Conservation (phyloP, 192 early-diverging fungal species). For the Mortierella hygrophila region DNA sequence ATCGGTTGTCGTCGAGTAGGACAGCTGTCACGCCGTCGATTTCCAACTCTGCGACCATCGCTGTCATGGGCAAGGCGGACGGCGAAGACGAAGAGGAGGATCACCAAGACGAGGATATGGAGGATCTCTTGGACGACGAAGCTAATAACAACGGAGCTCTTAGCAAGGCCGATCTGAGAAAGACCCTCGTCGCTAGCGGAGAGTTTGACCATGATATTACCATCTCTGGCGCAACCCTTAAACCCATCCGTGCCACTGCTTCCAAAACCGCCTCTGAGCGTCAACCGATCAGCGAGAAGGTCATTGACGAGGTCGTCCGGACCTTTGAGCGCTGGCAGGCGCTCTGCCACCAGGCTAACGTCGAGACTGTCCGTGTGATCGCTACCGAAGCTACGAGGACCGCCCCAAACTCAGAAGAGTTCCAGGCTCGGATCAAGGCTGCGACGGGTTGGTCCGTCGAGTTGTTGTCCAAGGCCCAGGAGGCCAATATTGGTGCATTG, state of each 20-base stretch:
- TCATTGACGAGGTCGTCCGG: constrained; percentile 61
- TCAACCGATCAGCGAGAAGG: constrained; percentile 57
- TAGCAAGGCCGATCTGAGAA: constrained; percentile 17
- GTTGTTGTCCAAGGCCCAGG: constrained; percentile 59
- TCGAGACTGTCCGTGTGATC: constrained; percentile 60
- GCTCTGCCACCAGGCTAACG: constrained; percentile 56
- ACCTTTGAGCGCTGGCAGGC: constrained; percentile 66
- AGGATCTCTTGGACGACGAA: constrained; percentile 7
- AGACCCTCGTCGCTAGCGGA: constrained; percentile 32
- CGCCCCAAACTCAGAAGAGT: constrained; percentile 62
- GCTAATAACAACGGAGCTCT: not conserved
- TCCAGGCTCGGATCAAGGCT: constrained; percentile 57
- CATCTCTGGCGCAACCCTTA: not conserved
- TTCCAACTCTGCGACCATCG: constrained; percentile 43
- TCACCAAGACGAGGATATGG: constrained; percentile 3
- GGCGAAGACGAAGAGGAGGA: constrained; percentile 16
- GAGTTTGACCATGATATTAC: constrained; percentile 17
- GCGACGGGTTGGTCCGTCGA: constrained; percentile 59
- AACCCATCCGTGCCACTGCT: not conserved
- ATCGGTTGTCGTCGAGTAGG: not conserved
- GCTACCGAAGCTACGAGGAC: constrained; percentile 70
- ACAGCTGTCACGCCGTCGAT: constrained; percentile 25
- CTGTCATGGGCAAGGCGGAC: constrained; percentile 12
- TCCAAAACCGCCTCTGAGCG: constrained; percentile 19
- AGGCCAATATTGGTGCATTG: constrained; percentile 64